phyloP scores from a whole-genome alignment of 2,329 filamentous ascomycete genomes.

The Lecanicillium sp. region DNA sequence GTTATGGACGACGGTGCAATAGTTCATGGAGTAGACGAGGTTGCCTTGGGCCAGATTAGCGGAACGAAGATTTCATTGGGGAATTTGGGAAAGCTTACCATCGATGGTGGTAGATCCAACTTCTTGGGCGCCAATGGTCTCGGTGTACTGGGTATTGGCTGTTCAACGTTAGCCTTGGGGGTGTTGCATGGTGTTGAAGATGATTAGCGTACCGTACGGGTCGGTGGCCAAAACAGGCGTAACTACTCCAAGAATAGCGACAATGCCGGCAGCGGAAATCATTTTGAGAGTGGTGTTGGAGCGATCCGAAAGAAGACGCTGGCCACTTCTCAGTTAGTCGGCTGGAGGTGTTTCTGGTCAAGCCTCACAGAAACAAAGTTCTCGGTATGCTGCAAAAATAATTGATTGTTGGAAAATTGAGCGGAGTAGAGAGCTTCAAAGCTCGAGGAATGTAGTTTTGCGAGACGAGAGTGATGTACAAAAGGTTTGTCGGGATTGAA shows the following conservation, averaged over 20 bases:
- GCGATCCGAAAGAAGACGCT: not conserved
- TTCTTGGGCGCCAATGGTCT: conserved; percentile 21
- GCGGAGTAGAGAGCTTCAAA: too few species aligned
- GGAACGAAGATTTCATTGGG: not conserved
- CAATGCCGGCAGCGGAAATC: conserved; percentile 2
- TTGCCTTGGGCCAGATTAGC: conserved; percentile 15
- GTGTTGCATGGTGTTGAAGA: too few species aligned
- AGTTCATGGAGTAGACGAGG: conserved; percentile 25
- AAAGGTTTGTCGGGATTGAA: too few species aligned
- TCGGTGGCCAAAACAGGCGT: not conserved
- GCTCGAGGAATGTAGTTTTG: too few species aligned
- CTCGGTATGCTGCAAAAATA: too few species aligned
- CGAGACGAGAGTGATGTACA: too few species aligned
- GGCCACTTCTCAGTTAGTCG: too few species aligned
- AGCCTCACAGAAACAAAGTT: too few species aligned
- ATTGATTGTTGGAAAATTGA: too few species aligned
- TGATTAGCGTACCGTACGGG: conserved; percentile 4
- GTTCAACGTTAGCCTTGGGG: not conserved
- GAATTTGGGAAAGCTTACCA: conserved; percentile 14
- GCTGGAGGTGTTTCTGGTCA: too few species aligned
- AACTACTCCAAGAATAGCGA: conserved; percentile 5
- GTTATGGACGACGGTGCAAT: conserved; percentile 25
- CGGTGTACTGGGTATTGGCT: conserved; percentile 21
- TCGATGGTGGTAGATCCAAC: conserved; percentile 22
- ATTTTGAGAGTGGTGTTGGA: too few species aligned